Evolutionary conservation across 2,329 filamentous ascomycete species (phyloP).

Genomic region (Clarireedia hainanense): DNA sequence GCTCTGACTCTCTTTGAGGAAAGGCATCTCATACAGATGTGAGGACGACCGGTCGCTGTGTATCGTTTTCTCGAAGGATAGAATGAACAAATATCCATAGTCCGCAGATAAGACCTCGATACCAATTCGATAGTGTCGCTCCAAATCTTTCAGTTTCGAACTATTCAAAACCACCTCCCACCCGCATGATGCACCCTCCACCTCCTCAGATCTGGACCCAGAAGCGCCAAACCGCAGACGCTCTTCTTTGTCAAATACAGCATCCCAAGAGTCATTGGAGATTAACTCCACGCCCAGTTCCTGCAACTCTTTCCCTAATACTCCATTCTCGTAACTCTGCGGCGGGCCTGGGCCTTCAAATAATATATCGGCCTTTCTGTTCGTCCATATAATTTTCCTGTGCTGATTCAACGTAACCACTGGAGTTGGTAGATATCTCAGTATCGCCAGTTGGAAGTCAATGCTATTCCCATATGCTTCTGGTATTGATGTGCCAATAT

Average conservation of each 20-base stretch:
- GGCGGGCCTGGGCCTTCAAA: slow-evolving; percentile 10
- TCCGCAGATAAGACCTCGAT: slow-evolving; percentile 10
- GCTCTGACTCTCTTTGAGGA: neutral
- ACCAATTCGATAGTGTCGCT: slow-evolving; percentile 10
- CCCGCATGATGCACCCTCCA: neutral
- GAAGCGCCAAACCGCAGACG: neutral
- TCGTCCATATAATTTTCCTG: slow-evolving; percentile 13
- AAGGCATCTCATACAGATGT: neutral
- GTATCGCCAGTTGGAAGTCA: slow-evolving; percentile 18
- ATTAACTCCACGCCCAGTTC: slow-evolving; percentile 14
- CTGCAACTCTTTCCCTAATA: slow-evolving; percentile 7
- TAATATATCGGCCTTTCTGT: slow-evolving; percentile 11
- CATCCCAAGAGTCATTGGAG: slow-evolving; percentile 11
- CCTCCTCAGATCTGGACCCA: neutral
- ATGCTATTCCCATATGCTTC: neutral
- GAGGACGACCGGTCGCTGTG: neutral
- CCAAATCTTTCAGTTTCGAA: neutral
- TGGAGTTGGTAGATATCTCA: slow-evolving; percentile 16
- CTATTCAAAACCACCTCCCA: slow-evolving; percentile 10
- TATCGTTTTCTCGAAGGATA: slow-evolving; percentile 11
- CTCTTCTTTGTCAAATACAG: slow-evolving; percentile 11
- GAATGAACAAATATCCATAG: slow-evolving; percentile 11
- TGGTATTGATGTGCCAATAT: neutral
- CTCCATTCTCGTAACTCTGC: neutral
- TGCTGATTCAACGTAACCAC: slow-evolving; percentile 16